phyloP scores from a whole-genome alignment of 306 rosid species.

The Fragaria nilgerrensis region DNA sequence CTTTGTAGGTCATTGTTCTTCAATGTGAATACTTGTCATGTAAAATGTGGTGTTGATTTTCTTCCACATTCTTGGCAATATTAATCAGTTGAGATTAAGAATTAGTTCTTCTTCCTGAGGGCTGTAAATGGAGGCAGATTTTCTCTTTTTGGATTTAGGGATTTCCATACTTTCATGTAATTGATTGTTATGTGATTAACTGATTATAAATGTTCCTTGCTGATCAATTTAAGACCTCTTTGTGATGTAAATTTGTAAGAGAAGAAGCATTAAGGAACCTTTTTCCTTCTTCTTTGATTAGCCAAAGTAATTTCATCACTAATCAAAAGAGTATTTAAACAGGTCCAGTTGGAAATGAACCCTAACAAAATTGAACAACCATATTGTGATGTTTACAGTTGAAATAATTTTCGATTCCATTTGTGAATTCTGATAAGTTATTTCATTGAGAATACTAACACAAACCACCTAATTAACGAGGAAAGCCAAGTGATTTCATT shows the following conservation, averaged over 20 bases:
- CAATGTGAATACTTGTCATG: slow-evolving; percentile 15
- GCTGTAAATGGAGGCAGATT: background rate
- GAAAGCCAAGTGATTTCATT: too few species aligned
- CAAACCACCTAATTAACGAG: too few species aligned
- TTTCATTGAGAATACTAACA: too few species aligned
- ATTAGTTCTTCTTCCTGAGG: slow-evolving; percentile 2
- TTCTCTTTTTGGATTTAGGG: background rate
- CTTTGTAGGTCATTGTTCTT: slow-evolving; percentile 67
- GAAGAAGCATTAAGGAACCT: background rate
- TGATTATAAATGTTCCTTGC: background rate
- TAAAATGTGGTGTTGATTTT: background rate
- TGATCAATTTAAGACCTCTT: background rate
- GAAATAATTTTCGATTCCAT: background rate
- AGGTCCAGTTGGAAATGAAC: background rate
- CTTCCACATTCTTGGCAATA: slow-evolving; percentile 25
- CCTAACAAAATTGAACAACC: background rate
- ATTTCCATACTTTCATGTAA: slow-evolving; percentile 5
- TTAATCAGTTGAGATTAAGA: background rate
- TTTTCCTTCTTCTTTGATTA: background rate
- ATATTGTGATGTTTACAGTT: background rate
- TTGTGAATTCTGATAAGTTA: background rate
- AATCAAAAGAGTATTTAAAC: background rate
- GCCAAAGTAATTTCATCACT: background rate
- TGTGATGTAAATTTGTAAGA: background rate
- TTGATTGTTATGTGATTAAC: background rate